Base-by-base conservation (phyloP, 306 rosid genomes). In the Fragaria nilgerrensis region DNA sequence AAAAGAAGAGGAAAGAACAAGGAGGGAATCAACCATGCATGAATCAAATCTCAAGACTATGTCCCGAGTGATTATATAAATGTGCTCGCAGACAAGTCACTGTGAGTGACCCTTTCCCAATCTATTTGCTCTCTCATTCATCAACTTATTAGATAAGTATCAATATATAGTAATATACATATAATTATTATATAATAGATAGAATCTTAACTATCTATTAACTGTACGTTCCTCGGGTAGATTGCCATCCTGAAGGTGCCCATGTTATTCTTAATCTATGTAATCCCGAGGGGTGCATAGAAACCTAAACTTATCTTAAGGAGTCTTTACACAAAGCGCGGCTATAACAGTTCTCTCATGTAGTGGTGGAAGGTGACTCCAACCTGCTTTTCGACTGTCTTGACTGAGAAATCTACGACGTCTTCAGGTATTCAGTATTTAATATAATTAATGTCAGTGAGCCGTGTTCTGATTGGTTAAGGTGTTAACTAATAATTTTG, bases 191-290 rank as follows among this genome's bases (percentile, higher is more conserved):
- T 27, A 41, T 6, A 48, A 74, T 68, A 72, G 59, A 53, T 14
- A 83, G 86, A 85, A 84, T 84, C 88, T 85, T 53, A 86, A 86
- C 92, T 72, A 84, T 81, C 77, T 86, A 78, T 83, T 32, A 32
- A 32, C 36, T 32, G 5, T 32, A 32, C 69, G 82, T 84, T 82
- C 78, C 76, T 79, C 64, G 88, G 85, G 81, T 75, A 37, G 61
- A 67, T 53, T 43, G 49, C 75, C 45, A 32, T 29, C 45, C 53
- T 63, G 39, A 37, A 37, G 44, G 2, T 7, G 44, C 77, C 66
- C 66, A 67, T 15, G 61, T 29, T 72, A 72, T 76, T 83, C 81
- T 20, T 56, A 61, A 73, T 84, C 58, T 72, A 55, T 75, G 75
- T 79, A 76, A 76, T 83, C 79, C 86, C 78, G 0, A 83, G 37